These are phyloP conservation scores for Cubamyces lactineus DNA, from an alignment of 768 basidiomycete genomes.

Conservation along the genomic window DNA sequence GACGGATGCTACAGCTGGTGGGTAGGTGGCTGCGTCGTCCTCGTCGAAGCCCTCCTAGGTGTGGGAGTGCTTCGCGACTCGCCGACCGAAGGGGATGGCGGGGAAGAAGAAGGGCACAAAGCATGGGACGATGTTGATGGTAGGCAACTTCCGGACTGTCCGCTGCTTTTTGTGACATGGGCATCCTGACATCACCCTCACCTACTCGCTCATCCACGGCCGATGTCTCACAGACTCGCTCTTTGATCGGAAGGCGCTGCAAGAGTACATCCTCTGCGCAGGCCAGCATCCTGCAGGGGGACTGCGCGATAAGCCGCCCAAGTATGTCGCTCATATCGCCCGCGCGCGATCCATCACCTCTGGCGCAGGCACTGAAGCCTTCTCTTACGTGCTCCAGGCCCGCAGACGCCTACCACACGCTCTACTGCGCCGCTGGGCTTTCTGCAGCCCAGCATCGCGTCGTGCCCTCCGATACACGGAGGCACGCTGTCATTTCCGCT, in stretches of 20 bases:
- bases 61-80: slow-evolving; percentile 27
- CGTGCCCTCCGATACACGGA: slow-evolving; percentile 26
- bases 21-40: slow-evolving; percentile 86
- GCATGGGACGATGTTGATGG: slow-evolving; percentile 79
- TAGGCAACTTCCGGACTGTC: slow-evolving; percentile 33
- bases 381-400: slow-evolving; percentile 45
- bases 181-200: not conserved
- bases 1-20: slow-evolving; percentile 99
- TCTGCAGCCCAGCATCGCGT: slow-evolving; percentile 87
- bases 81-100: slow-evolving; percentile 33
- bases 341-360: not conserved
- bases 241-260: slow-evolving; percentile 71
- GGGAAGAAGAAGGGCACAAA: slow-evolving; percentile 37
- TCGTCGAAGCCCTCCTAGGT: slow-evolving; percentile 62
- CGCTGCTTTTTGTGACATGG: not conserved
- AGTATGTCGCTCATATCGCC: slow-evolving; percentile 49
- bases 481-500: slow-evolving; percentile 17
- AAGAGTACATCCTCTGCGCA: slow-evolving; percentile 85
- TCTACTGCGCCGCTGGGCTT: slow-evolving; percentile 90
- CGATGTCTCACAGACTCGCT: slow-evolving; percentile 42
- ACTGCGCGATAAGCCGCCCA: slow-evolving; percentile 93
- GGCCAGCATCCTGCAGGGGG: slow-evolving; percentile 88
- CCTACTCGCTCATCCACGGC: not conserved
- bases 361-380: not conserved
- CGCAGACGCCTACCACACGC: slow-evolving; percentile 95